Evolutionary conservation across 2,329 filamentous ascomycete species (phyloP), one percentile per base, ranked within the genome.

Genomic region (Ophiostoma novo-ulmi): DNA sequence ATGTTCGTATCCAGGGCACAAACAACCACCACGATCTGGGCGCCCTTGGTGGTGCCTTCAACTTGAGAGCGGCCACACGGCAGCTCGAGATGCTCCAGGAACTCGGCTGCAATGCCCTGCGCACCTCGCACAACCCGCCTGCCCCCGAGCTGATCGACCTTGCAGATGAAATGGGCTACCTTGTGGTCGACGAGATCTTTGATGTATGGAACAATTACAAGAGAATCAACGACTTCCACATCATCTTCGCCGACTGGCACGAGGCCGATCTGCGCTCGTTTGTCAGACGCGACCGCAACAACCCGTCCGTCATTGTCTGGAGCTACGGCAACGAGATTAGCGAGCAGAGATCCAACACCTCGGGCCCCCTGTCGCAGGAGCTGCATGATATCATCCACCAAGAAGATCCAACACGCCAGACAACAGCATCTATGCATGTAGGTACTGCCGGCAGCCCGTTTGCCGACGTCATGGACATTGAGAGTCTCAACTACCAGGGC

Each of bases 401-500:
- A 5, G 85, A 87, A 73, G 85, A 87, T 69, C 73, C 80, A 0
- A 85, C 83, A 0, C 79, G 84, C 1, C 80, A 77, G 1, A 75
- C 78, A 0, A 85, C 84, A 0, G 78, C 80, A 0, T 81, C 79
- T 0, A 81, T 85, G 81, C 85, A 86, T 76, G 75, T 74, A 11
- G 85, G 84, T 4, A 74, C 76, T 2, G 78, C 84, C 0, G 76
- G 77, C 41, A 79, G 75, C 58, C 73, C 80, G 0, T 79, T 86
- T 41, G 76, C 82, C 1, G 71, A 75, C 0, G 77, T 78, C 1
- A 72, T 85, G 44, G 84, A 86, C 74, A 77, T 86, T 63, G 76
- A 83, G n/a, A 80, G 81, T 26, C 75, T 87, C 5, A 87, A 87
- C 77, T 87, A 87, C 76, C 85, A 87, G 74, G 85, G 85, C 69